Evolutionary conservation across 2,329 filamentous ascomycete species (phyloP), one percentile per base, ranked within the genome.

Genomic region (Sarocladiaceae sp.): DNA sequence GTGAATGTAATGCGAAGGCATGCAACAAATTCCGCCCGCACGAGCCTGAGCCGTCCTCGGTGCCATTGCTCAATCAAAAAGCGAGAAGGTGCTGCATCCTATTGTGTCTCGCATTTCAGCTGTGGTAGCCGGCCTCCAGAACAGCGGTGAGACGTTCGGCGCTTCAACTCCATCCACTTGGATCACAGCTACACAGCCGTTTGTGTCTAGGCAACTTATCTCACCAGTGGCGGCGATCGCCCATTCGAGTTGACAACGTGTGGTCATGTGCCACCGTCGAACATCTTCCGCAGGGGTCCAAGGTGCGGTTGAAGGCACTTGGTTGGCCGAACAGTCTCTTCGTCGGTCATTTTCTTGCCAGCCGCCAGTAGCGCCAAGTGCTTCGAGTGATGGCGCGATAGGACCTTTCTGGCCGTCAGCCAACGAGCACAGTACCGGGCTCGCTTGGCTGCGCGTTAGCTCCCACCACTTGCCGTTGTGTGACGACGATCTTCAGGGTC

Each of bases 401-500:
- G 23, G n/a, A 29, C 23, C 23, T 27, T 27, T 6, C 6, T 19
- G 12, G 15, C 10, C 33, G 6, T 35, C 37, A 29, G 20, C 37
- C 37, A 41, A 18, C 37, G 19, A 21, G n/a, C n/a, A 29, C 37
- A 10, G 15, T 23, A n/a, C n/a, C 37, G n/a, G 26, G 21, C 29
- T 21, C 16, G 37, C 23, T 41, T 29, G 37, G 37, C 37, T 41
- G 23, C 23, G 11, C 5, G 9, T 19, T 18, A 13, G 13, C 21
- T 12, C 7, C 21, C 4, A 39, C 34, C 37, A 18, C 15, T 4
- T 18, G 6, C 37, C 13, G 26, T 3, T 27, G 21, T 41, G 37
- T 29, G 37, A 41, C 37, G 37, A 41, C 37, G 37, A 41, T 41
- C 37, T 29, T 18, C 21, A 41, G 37, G 37, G 23, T 41, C 37